These are phyloP conservation scores for Gryganskiella cystojenkinii DNA, from an alignment of 192 early-diverging fungal species.

Conservation along the genomic window DNA sequence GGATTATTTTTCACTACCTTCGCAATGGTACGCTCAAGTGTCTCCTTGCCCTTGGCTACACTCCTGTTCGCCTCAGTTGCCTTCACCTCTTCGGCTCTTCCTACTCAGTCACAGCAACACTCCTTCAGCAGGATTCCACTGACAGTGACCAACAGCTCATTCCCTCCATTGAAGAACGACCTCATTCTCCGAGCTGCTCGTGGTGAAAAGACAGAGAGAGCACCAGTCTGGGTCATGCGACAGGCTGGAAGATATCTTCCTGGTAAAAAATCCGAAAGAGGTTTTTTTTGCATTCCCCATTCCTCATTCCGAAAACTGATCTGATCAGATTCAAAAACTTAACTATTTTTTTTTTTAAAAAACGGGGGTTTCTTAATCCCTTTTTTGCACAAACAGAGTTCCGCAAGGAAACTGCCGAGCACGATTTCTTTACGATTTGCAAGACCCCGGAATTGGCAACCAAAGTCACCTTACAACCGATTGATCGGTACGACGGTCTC, in stretches of 20 bases:
- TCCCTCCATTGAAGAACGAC: constrained; percentile 92
- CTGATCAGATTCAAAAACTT: too few species aligned
- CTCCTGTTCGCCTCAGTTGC: background rate
- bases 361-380: too few species aligned
- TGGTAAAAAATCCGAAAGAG: constrained; percentile 71
- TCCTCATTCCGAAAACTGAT: background rate
- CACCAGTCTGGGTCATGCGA: constrained; percentile 98
- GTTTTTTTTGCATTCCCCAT: background rate
- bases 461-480: constrained; percentile 96
- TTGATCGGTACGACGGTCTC: constrained; percentile 89
- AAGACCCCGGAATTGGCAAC: constrained; percentile 92
- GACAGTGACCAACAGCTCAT: constrained; percentile 54
- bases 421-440: constrained; percentile 97
- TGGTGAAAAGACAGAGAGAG: constrained; percentile 80
- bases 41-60: background rate
- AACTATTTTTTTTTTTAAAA: too few species aligned
- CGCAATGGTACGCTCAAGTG: background rate
- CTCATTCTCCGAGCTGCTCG: constrained; percentile 88
- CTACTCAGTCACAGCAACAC: background rate
- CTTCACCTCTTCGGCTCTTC: background rate
- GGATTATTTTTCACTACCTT: background rate
- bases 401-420: constrained; percentile 78
- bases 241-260: constrained; percentile 98
- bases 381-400: constrained; percentile 87
- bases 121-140: too few species aligned